Percentiles rank a stretch among this genome's conserved stretches.
These are phyloP conservation scores for Pichia ethanolica DNA, from an alignment of 805 yeast species.

Conservation along the genomic window DNA sequence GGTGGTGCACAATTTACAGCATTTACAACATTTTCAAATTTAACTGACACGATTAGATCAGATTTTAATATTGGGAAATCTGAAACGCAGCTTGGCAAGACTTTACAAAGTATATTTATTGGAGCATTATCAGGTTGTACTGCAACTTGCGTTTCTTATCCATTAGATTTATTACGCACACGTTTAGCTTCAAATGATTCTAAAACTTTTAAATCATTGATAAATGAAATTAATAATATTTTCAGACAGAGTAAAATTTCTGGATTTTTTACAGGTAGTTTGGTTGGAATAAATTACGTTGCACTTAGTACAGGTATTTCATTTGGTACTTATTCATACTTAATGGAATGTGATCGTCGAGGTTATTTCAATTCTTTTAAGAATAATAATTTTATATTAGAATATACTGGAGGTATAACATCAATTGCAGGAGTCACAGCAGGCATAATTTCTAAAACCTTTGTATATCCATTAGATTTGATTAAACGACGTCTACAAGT, in stretches of 20 bases:
- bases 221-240: constrained; percentile 30
- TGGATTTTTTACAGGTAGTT: constrained; percentile 46
- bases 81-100: background rate
- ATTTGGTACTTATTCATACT: constrained; percentile 58
- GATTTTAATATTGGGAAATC: background rate
- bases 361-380: background rate
- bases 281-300: constrained; percentile 51
- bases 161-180: constrained; percentile 85
- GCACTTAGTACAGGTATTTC: constrained; percentile 67
- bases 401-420: constrained; percentile 33
- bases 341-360: constrained; percentile 3
- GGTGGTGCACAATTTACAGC: constrained; percentile 82
- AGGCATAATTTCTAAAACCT: constrained; percentile 64
- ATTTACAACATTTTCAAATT: constrained; percentile 40
- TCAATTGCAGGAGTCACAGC: constrained; percentile 66
- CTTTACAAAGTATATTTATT: constrained; percentile 31
- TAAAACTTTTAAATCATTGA: constrained; percentile 28
- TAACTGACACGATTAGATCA: constrained; percentile 21
- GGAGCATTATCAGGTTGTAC: constrained; percentile 75
- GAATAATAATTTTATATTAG: background rate
- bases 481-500: constrained; percentile 74
- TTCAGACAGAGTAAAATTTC: constrained; percentile 28
- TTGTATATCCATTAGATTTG: constrained; percentile 82
- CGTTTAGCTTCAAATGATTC: constrained; percentile 62
- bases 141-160: constrained; percentile 74